phyloP scores from a whole-genome alignment of 345 rosid genomes.

The Chamaenerion angustifolium region DNA sequence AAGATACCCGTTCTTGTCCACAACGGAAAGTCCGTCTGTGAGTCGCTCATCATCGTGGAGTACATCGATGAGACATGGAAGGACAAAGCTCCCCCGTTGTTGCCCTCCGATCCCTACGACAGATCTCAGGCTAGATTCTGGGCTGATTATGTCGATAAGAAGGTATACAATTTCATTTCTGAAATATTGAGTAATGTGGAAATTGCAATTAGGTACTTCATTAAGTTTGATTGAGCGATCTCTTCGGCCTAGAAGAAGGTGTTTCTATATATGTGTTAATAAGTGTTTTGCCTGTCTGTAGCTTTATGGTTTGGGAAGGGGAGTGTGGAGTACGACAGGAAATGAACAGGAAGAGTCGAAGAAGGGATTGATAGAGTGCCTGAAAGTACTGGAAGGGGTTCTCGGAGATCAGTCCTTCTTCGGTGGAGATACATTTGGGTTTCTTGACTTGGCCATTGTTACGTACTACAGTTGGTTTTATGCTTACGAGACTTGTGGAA shows the following conservation, averaged over 20 bases:
- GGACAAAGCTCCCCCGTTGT: background rate
- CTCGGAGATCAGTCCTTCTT: constrained; percentile 4
- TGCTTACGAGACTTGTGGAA: constrained; percentile 1
- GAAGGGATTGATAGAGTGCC: constrained; percentile 1
- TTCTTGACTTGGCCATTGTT: background rate
- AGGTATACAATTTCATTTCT: background rate
- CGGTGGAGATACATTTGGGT: constrained; percentile 1
- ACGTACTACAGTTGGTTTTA: constrained; percentile 1
- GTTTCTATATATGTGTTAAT: no score
- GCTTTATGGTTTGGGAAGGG: background rate
- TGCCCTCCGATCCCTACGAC: constrained; percentile 4
- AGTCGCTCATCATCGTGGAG: background rate
- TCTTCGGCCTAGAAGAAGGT: no score
- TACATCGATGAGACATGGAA: background rate
- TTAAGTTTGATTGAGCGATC: no score
- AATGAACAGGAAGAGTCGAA: constrained; percentile 1
- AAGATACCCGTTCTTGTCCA: background rate
- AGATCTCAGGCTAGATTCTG: background rate
- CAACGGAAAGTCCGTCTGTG: constrained; percentile 1
- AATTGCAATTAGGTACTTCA: no score
- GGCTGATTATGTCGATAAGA: background rate
- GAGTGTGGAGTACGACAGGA: background rate
- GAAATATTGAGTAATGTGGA: no score
- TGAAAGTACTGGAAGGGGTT: constrained; percentile 5
- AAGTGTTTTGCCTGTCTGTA: no score